Base-by-base conservation (phyloP, 768 basidiomycete genomes). In the Holtermanniella nyarrowii region DNA sequence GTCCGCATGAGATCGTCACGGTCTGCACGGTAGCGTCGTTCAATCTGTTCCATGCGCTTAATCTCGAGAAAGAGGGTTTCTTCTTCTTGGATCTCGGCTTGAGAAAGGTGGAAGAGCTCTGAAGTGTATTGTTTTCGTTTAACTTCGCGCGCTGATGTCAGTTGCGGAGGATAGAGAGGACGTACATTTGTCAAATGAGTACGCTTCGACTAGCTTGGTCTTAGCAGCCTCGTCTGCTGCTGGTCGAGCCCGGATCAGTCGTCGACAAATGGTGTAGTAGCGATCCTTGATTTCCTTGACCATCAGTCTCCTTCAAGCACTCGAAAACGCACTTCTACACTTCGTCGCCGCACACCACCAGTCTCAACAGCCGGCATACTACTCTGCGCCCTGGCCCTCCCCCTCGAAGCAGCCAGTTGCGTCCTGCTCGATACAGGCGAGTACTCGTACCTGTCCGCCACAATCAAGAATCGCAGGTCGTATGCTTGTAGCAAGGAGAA, bases 31-130 rank as follows among this genome's bases (percentile, higher is more conserved):
- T 90, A 96, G 48, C 78, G 78, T 26, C 84, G 79, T 67, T 95
- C 90, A 54, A 78, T 87, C 72, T 96, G 93, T 68, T 96, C 91
- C 46, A 99, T 77, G n/a, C 88, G 82, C 65, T 91, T 90, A 46
- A 93, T 79, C 70, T 96, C 89, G 56, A 96, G 74, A 72, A 86
- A 96, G 2, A 99, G 76, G 5, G 88, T 85, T 62, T 96, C 91
- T 76, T 97, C 95, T 68, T 99, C 91, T 16, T 83, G 84, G 42
- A 93, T 83, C 73, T 96, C 88, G 45, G 85, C 82, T 3, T 82
- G 78, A 0, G 88, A 85, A n/a, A 93, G 82, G 51, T 79, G 81
- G 73, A 90, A 87, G n/a, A 97, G 80, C 54, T 82, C 85, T 7
- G 77, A 73, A 13, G 97, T 77, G 63, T 97, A 95, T 52, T 82